A percentile compares a stretch with the other conserved stretches of the same genome.
These are phyloP conservation scores for Monoraphidium neglectum DNA, from an alignment of 139 green algal genomes.

Conservation along the genomic window DNA sequence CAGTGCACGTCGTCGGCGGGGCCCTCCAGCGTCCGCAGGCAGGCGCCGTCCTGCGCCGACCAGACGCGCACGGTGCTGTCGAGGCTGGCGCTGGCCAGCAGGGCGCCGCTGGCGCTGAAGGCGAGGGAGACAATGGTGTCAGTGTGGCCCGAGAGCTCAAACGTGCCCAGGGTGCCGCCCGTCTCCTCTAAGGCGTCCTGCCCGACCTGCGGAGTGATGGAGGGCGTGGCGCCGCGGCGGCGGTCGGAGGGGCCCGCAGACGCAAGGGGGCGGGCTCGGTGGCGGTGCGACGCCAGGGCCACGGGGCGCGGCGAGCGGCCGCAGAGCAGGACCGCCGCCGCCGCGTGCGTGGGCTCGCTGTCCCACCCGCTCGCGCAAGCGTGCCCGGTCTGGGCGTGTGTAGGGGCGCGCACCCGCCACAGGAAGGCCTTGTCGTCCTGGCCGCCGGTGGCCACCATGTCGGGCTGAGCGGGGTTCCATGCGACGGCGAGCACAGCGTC, in stretches of 20 bases:
- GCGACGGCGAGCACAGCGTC: conserved; percentile 77
- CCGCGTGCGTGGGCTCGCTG: no score
- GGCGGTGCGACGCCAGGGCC: not conserved
- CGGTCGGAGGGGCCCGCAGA: not conserved
- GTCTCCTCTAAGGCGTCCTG: conserved; percentile 67
- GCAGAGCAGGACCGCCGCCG: no score
- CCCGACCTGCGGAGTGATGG: conserved; percentile 53
- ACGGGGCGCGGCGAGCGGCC: not conserved
- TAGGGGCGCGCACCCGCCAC: conserved; percentile 55
- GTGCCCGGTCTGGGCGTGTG: no score
- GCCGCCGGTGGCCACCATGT: conserved; percentile 78
- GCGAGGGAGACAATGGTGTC: conserved; percentile 82
- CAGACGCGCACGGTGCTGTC: conserved; percentile 36
- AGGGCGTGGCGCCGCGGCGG: not conserved
- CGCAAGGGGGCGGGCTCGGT: not conserved
- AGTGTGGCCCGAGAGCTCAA: conserved; percentile 77
- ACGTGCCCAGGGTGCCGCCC: conserved; percentile 46
- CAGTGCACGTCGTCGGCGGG: conserved; percentile 84
- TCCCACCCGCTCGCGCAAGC: no score
- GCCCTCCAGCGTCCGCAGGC: conserved; percentile 74
- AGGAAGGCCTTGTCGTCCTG: conserved; percentile 79
- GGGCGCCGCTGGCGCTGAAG: conserved; percentile 72
- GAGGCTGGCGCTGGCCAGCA: conserved; percentile 80
- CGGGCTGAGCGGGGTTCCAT: conserved; percentile 60
- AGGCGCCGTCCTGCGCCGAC: conserved; percentile 21